These are phyloP conservation scores for Candida schatavii DNA, from an alignment of 805 yeast genomes.

Conservation along the genomic window DNA sequence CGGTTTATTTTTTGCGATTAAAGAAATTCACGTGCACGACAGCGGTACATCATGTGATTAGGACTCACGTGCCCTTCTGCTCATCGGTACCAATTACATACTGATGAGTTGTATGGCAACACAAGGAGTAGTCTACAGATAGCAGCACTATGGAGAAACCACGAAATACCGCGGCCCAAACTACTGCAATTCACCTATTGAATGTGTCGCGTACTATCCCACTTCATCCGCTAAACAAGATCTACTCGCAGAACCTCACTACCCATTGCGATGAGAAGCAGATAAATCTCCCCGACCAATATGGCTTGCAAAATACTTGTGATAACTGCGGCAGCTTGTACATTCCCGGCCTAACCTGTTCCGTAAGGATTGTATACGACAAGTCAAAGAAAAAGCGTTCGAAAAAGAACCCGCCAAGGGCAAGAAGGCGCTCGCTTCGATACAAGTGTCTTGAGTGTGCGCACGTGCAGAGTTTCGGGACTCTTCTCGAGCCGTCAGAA, in stretches of 20 bases:
- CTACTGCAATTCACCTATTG: constrained; percentile 23
- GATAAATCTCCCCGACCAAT: constrained; percentile 25
- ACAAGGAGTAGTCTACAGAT: too few relatives aligned
- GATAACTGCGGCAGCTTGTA: constrained; percentile 26
- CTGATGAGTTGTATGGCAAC: too few relatives aligned
- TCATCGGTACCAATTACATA: too few relatives aligned
- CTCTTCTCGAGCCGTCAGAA: neutral
- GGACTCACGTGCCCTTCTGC: too few relatives aligned
- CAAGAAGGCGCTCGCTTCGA: constrained; percentile 12
- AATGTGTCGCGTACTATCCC: constrained; percentile 29
- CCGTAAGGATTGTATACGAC: constrained; percentile 19
- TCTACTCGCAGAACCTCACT: constrained; percentile 21
- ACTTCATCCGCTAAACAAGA: constrained; percentile 22
- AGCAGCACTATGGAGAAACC: constrained; percentile 2
- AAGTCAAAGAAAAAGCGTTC: constrained; percentile 3
- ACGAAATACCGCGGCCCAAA: constrained; percentile 13
- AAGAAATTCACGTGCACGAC: too few relatives aligned
- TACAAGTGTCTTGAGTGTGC: constrained; percentile 19
- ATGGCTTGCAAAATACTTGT: constrained; percentile 25
- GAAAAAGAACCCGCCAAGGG: neutral
- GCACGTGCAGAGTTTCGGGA: constrained; percentile 8
- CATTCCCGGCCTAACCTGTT: constrained; percentile 34
- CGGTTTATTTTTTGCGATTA: too few relatives aligned
- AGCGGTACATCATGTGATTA: too few relatives aligned
- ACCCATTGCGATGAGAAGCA: constrained; percentile 19